Base-by-base conservation (phyloP, 768 basidiomycete species). In the Zangia roseola region DNA sequence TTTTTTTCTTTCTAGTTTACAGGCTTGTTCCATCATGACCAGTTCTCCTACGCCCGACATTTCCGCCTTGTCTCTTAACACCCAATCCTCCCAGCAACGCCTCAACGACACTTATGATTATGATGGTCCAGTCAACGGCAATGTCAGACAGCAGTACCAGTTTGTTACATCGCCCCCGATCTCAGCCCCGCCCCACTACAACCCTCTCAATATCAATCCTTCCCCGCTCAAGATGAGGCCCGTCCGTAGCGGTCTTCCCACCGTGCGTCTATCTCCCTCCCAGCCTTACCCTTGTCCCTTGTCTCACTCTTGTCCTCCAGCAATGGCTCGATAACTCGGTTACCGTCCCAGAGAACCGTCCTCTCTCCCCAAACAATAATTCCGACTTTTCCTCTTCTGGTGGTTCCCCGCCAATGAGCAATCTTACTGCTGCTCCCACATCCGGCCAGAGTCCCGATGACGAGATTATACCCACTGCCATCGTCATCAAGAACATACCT, bases 401-500 rank as follows among this genome's bases (percentile, higher is more conserved):
- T 65, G 88, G 87, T 53, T 91, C 91, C 30, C 88, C 89, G 38
- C 87, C 89, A 55, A 62, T 72, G 63, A 63, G 69, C 23, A 69
- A 69, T 46, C 64, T 74, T 51, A 70, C 64, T 53, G 69, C 79
- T 35, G 67, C 76, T 49, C 67, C 78, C 50, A 77, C 81, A 12
- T 78, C 83, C 40, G 71, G 69, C 50, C 75, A 71, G 63, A 78
- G 71, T 50, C 60, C 67, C 36, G 90, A 92, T 59, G 93, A 97
- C 71, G 94, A 97, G 69, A 79, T 97, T 69, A 98, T 98, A 72
- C 95, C 95, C 47, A 98, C 94, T 10, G 97, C 97, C 46, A 97
- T 99, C 64, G 97, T 99, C 66, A 97, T 99, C 71, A 99, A 99
- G 83, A 97, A 97, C 77, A 99, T 99, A 74, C 95, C 95, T 58